Base-by-base conservation (phyloP, 441 rosid species). In the Isatis lusitanica region DNA sequence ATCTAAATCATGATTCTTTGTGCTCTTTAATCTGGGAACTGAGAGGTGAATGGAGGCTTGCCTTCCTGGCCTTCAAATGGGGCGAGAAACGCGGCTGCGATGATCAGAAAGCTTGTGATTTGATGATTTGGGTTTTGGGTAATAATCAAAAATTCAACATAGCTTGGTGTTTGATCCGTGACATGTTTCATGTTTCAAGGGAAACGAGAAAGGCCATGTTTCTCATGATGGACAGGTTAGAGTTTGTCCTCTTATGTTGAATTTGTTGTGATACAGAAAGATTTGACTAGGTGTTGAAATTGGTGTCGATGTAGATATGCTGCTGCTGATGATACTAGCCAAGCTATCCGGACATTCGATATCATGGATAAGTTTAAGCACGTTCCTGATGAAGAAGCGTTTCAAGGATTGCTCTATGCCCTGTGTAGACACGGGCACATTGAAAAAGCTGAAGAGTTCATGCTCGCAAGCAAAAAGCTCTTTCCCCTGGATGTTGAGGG, bases 361-460 rank as follows among this genome's bases (percentile, higher is more conserved):
- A 48, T 86, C 12, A 88, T 91, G 95, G 96, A 88, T 78, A 90
- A 86, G 80, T 94, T 91, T 78, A 85, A 87, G 78, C 68, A 81
- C 71, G 68, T 72, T 9, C 96, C 91, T 6, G 97, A 90, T 72
- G 89, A 90, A 70, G 96, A 91, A 80, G 93, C 91, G 24, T 90
- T 86, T 71, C 69, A 60, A 48, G 71, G 74, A 61, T 84, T 88
- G 68, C 21, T 94, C 51, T 74, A 63, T 67, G 75, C 86, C 35
- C 86, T 94, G 21, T 94, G 97, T 73, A 83, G 74, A 70, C 77
- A 90, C 71, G 98, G 97, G 24, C 83, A 87, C 78, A 81, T 92
- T 48, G 98, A 94, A 77, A 92, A 94, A 79, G 97, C 96, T 12
- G 92, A 91, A 79, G 94, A 94, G 82, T 87, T 87, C 71, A 88